Percentiles rank a stretch among this genome's conserved stretches.
These are phyloP conservation scores for Stephanodiscus minutulus DNA, from an alignment of 108 stramenopile genomes.

Conservation along the genomic window DNA sequence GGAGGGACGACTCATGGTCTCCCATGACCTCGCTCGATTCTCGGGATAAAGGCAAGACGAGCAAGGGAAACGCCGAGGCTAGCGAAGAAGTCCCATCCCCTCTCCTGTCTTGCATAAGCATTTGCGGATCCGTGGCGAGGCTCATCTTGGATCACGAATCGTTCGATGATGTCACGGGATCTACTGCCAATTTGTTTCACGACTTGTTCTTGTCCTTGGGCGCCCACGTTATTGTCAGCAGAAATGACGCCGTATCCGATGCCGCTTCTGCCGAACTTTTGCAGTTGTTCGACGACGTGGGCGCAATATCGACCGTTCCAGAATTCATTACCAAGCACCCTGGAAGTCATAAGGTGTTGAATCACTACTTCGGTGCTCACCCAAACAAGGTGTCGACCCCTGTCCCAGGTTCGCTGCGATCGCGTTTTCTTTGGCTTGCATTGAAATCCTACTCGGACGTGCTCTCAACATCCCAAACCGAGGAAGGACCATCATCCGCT, in stretches of 20 bases:
- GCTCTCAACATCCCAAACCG: not conserved
- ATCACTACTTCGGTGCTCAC: conserved; percentile 12
- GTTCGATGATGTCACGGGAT: conserved; percentile 11
- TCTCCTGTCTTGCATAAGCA: conserved; percentile 31
- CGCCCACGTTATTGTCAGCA: conserved; percentile 25
- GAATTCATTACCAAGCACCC: conserved; percentile 26
- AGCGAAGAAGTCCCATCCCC: conserved; percentile 4
- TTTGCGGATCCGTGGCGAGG: conserved; percentile 37
- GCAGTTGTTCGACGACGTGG: conserved; percentile 11
- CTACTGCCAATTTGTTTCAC: conserved; percentile 17
- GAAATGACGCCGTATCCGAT: conserved; percentile 16
- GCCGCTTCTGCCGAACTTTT: conserved; percentile 27
- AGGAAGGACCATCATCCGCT: conserved; percentile 1
- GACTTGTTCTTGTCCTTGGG: conserved; percentile 33
- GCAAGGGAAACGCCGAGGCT: conserved; percentile 4
- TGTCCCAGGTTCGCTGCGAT: conserved; percentile 12
- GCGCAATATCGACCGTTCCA: conserved; percentile 2
- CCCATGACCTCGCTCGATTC: conserved; percentile 3
- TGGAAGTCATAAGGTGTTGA: conserved; percentile 8
- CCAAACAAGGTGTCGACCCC: not conserved
- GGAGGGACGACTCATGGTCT: conserved; percentile 34
- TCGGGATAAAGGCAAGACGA: not conserved
- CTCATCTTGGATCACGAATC: conserved; percentile 21
- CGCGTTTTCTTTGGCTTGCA: conserved; percentile 45
- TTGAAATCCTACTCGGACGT: conserved; percentile 33